Conservation (phyloP, 2,329 filamentous ascomycete genomes). For the Diaporthe sp. region DNA sequence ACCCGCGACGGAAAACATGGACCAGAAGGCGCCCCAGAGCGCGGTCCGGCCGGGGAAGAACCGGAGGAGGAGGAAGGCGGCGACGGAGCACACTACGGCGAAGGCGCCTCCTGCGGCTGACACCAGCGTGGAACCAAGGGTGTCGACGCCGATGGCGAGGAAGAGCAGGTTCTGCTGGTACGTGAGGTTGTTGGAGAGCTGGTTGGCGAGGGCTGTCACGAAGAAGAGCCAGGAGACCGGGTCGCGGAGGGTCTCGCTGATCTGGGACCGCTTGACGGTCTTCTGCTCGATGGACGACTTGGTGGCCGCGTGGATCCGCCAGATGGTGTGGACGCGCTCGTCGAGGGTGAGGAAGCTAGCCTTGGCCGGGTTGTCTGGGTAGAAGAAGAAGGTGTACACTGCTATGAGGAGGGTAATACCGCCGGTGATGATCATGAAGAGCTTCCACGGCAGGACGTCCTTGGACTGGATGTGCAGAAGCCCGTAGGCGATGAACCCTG, state of each 20-base stretch:
- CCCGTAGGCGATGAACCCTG: conserved; percentile 53
- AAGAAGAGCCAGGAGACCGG: conserved; percentile 39
- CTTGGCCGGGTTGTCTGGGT: conserved; percentile 38
- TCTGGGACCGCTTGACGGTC: conserved; percentile 45
- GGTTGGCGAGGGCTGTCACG: conserved; percentile 45
- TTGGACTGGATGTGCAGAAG: conserved; percentile 48
- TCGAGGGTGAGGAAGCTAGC: conserved; percentile 37
- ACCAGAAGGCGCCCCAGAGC: conserved; percentile 45
- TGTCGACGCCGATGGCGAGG: conserved; percentile 47
- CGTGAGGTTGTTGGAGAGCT: conserved; percentile 51
- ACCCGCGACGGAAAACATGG: conserved; percentile 43
- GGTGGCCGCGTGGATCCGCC: conserved; percentile 44
- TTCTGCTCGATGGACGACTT: conserved; percentile 52
- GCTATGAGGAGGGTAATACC: conserved; percentile 47
- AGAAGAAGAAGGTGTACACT: conserved; percentile 47
- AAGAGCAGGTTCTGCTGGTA: conserved; percentile 53
- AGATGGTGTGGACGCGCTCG: conserved; percentile 39
- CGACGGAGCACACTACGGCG: conserved; percentile 45
- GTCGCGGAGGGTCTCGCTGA: conserved; percentile 37
- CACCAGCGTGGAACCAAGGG: conserved; percentile 52
- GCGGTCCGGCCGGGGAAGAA: conserved; percentile 46
- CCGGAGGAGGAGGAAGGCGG: conserved; percentile 44
- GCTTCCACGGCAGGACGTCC: conserved; percentile 49
- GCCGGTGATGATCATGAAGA: conserved; percentile 52
- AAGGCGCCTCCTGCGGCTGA: conserved; percentile 50